A percentile compares a stretch with the other conserved stretches of the same genome.
phyloP scores from a whole-genome alignment of 2,329 filamentous ascomycete genomes.

The Trichoderma polysporum region DNA sequence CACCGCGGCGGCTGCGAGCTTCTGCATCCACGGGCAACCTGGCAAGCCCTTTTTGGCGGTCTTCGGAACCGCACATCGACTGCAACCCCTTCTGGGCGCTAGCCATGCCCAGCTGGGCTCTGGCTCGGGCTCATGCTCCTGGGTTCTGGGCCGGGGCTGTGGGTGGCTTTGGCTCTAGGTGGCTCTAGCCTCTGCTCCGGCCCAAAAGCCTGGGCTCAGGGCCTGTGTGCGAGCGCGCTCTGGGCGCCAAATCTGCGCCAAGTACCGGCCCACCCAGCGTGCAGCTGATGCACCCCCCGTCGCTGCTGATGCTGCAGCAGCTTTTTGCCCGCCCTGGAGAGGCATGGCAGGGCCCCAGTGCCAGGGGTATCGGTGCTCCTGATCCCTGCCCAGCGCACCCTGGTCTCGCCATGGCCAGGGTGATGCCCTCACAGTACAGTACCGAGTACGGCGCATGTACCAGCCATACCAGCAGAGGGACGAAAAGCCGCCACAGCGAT shows the following conservation, averaged over 20 bases:
- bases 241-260: constrained; percentile 3
- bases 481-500: constrained; percentile 18
- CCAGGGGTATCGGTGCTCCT: constrained; percentile 21
- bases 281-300: constrained; percentile 22
- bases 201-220: neutral
- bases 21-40: constrained; percentile 4
- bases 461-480: neutral
- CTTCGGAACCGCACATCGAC: constrained; percentile 14
- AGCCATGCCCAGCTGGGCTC: constrained; percentile 19
- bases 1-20: constrained; percentile 9
- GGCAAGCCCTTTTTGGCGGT: constrained; percentile 3
- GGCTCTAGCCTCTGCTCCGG: constrained; percentile 15
- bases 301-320: constrained; percentile 19
- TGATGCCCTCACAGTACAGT: constrained; percentile 12
- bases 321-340: constrained; percentile 14
- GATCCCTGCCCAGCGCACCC: constrained; percentile 7
- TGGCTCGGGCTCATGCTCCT: neutral
- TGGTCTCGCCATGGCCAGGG: neutral
- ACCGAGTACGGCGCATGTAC: constrained; percentile 7
- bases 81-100: constrained; percentile 10
- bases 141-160: constrained; percentile 9
- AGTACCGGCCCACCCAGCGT: constrained; percentile 19
- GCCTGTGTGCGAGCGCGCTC: constrained; percentile 6
- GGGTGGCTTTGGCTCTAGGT: neutral
- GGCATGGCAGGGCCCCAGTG: constrained; percentile 19